phyloP scores from a whole-genome alignment of 2,329 filamentous ascomycete genomes.

The Talaromyces pinophilus region DNA sequence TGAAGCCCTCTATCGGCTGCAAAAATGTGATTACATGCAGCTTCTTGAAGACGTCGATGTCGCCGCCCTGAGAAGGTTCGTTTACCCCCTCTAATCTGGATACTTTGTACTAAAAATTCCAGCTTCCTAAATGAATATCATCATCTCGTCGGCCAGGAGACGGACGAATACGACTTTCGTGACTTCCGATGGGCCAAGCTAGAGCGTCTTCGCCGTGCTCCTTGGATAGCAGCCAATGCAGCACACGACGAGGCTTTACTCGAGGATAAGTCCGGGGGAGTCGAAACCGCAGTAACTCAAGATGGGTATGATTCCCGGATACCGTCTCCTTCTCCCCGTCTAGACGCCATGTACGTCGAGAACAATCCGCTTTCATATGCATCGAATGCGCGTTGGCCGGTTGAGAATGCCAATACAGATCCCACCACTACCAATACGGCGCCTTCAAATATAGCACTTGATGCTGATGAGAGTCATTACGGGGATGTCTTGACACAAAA shows the following conservation, averaged over 20 bases:
- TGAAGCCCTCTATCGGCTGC: constrained; percentile 1
- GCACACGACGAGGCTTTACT: constrained; percentile 6
- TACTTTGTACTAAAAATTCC: not conserved
- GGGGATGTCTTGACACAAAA: not conserved
- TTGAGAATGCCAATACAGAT: not conserved
- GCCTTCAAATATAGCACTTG: not conserved
- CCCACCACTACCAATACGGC: not conserved
- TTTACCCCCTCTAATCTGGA: not conserved
- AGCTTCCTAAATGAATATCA: not conserved
- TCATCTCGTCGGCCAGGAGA: constrained; percentile 23
- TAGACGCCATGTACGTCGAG: not conserved
- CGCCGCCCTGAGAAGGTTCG: not conserved
- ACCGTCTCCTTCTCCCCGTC: not conserved
- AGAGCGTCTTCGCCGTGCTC: constrained; percentile 25
- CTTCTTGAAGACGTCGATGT: not conserved
- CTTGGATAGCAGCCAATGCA: not conserved
- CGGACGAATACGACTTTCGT: constrained; percentile 28
- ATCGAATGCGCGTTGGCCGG: not conserved
- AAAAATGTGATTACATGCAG: not conserved
- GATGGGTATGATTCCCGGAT: not conserved
- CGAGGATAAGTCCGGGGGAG: not conserved
- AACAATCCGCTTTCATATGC: not conserved
- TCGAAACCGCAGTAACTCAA: not conserved
- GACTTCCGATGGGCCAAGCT: constrained; percentile 28
- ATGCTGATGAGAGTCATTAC: not conserved